Conservation (phyloP, 805 yeast species). For the Lipomyces mesembrius region DNA sequence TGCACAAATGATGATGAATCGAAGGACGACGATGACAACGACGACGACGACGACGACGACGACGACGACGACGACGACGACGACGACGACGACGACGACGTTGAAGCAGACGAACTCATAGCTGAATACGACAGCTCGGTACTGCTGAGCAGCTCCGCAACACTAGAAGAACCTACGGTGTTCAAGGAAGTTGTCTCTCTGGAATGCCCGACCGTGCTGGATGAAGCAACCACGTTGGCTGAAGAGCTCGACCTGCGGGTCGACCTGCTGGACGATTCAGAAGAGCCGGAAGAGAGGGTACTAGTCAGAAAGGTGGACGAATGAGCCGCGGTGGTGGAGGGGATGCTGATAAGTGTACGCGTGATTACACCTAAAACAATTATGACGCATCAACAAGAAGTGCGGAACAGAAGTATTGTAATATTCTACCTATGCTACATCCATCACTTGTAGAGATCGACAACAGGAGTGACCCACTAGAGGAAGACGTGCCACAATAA, state of each 20-base stretch:
- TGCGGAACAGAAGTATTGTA: background rate
- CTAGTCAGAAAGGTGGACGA: background rate
- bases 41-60: slow-evolving; percentile 1
- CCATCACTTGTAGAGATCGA: background rate
- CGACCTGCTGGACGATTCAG: background rate
- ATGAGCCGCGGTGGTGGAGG: background rate
- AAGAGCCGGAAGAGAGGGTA: background rate
- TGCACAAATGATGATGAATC: background rate
- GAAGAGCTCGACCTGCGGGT: background rate
- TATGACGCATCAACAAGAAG: background rate
- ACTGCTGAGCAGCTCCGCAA: background rate
- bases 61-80: slow-evolving; percentile 10
- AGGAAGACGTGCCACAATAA: slow-evolving; percentile 18
- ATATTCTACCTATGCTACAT: background rate
- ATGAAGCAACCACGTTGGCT: background rate
- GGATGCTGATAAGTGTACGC: background rate
- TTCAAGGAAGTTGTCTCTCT: too few species aligned
- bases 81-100: slow-evolving; percentile 6
- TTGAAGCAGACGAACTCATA: slow-evolving; percentile 2
- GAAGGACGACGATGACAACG: background rate
- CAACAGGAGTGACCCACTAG: slow-evolving; percentile 1
- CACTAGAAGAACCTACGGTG: background rate
- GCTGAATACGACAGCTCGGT: slow-evolving; percentile 1
- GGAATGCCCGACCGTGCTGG: background rate
- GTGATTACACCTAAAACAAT: background rate